A percentile compares a stretch with the other conserved stretches of the same genome.
Conservation (phyloP, 352 stramenopile genomes). For the Phytophthora crassamura region DNA sequence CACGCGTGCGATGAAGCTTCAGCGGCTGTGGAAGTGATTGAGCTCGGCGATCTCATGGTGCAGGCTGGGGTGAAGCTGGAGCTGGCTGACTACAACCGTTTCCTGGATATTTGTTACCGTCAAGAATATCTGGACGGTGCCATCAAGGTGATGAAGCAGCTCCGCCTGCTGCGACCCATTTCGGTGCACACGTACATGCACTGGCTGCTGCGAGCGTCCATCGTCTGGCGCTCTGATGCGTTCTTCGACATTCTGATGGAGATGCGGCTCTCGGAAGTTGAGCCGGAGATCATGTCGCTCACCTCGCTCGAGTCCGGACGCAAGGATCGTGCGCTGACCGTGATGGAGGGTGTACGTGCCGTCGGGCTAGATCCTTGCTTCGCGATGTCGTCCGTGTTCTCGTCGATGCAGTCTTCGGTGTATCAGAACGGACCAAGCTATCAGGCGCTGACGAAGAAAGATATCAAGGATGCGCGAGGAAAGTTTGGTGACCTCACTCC, state of each 20-base stretch:
- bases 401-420: slow-evolving; percentile 77
- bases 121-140: slow-evolving; percentile 81
- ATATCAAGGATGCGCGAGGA: slow-evolving; percentile 51
- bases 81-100: slow-evolving; percentile 67
- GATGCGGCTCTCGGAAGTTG: slow-evolving; percentile 81
- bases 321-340: slow-evolving; percentile 83
- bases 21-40: slow-evolving; percentile 62
- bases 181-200: slow-evolving; percentile 86
- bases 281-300: slow-evolving; percentile 84
- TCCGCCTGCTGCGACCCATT: slow-evolving; percentile 67
- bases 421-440: slow-evolving; percentile 72
- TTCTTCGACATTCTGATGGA: slow-evolving; percentile 90
- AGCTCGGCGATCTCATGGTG: slow-evolving; percentile 79
- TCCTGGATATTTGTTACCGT: slow-evolving; percentile 83
- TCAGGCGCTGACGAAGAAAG: slow-evolving; percentile 53
- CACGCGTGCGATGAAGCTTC: slow-evolving; percentile 76
- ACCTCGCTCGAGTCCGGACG: slow-evolving; percentile 85
- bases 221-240: slow-evolving; percentile 82
- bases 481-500: slow-evolving; percentile 75
- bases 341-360: slow-evolving; percentile 89
- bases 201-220: slow-evolving; percentile 79
- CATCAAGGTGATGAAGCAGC: slow-evolving; percentile 78
- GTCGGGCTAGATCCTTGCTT: slow-evolving; percentile 87
- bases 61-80: slow-evolving; percentile 60
- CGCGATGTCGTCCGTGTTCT: slow-evolving; percentile 86